These are phyloP conservation scores for Sporisorium sorghi DNA, from an alignment of 1,284 basidiomycete species.

Conservation along the genomic window DNA sequence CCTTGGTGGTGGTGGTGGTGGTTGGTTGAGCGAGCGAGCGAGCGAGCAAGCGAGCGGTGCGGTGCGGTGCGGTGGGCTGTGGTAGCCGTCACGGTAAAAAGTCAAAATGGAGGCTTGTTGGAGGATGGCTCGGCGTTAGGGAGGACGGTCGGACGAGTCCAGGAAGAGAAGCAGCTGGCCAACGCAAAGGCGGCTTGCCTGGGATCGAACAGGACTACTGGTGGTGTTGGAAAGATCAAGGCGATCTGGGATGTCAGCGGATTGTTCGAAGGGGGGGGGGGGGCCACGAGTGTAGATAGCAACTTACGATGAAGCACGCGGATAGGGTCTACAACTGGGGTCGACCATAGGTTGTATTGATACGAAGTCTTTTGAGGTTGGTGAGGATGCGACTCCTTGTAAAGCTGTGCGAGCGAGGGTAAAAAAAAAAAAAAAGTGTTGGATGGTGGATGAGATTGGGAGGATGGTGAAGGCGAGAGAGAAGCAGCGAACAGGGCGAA, in stretches of 20 bases:
- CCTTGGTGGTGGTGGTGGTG: not conserved
- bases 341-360: conserved; percentile 60
- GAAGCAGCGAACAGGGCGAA: too few species aligned
- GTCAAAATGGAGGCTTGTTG: conserved; percentile 1
- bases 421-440: not conserved
- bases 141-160: conserved; percentile 62
- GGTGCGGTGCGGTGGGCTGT: too few species aligned
- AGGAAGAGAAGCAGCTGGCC: conserved; percentile 61
- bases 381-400: conserved; percentile 45
- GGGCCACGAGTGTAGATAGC: not conserved
- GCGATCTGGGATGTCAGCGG: not conserved
- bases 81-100: not conserved
- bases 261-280: not conserved
- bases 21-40: not conserved
- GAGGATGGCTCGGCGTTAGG: conserved; percentile 36
- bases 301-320: conserved; percentile 37
- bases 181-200: conserved; percentile 45
- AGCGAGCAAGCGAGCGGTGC: too few species aligned
- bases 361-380: not conserved
- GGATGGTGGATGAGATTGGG: too few species aligned
- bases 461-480: too few species aligned
- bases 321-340: conserved; percentile 61
- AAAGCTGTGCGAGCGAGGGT: conserved; percentile 1
- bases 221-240: not conserved
- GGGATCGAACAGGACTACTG: conserved; percentile 26